Base-by-base conservation (phyloP, 352 stramenopile genomes). In the Peronospora destructor region DNA sequence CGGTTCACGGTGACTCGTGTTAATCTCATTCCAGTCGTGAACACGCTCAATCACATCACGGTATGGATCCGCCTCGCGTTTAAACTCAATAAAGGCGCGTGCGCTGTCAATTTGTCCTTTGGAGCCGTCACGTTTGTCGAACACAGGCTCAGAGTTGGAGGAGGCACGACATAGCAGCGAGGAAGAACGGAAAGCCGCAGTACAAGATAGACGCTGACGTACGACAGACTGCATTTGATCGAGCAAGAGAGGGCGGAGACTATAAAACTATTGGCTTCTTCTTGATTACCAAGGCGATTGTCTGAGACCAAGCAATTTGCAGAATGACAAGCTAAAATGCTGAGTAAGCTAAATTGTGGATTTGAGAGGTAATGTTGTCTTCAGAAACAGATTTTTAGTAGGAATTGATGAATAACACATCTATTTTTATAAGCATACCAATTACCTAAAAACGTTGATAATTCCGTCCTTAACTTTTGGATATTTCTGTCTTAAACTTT, bases 1-100 rank as follows among this genome's bases (percentile, higher is more conserved):
- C 7, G 87, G 76, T 44, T 98, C 85, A 41, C 92, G 89, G 17
- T 88, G 73, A 19, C 76, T 62, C 41, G 83, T 88, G 71, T 98
- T 98, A 63, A 98, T 97, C 84, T 99, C 95, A 54, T 87, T 91
- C 94, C 95, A 98, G 76, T 98, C 95, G 50, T 97, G 82, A 30
- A 98, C 74, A 33, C 95, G 89, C 68, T 97, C 85, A 17, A 87
- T 59, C 21, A 95, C 75, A 33, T 92, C 69, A 41, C 95, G 91
- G 72, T 99, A 99, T 17, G 94, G 85, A 66, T 98, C 95, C 0
- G 77, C 65, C 49, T 88, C 65, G 26, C 81, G 77, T 54, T 80
- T 75, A 58, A 89, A 86, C 39, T 91, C 81, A 58, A 91, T 81
- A 56, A 91, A 91, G 43, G 81, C 76, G 38, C 80, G 77, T 53